Conservation (phyloP, 2,329 filamentous ascomycete species). For the Xenosphaeropsis pyriputrescens region DNA sequence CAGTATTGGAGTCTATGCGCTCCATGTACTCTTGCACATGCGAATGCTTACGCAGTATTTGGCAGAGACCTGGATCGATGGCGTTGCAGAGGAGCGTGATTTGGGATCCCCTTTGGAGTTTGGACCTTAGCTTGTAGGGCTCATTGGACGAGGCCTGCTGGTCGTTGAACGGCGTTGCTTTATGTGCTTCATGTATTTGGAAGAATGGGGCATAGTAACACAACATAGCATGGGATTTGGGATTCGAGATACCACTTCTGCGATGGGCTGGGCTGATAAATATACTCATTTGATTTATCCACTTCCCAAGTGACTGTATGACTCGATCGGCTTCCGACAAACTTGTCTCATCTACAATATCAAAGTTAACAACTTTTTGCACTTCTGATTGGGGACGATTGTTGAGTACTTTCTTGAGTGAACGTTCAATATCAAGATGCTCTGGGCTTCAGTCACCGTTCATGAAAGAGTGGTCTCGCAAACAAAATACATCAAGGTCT, state of each 20-base stretch:
- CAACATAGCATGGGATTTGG: background rate
- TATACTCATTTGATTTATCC: background rate
- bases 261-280: background rate
- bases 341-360: too few species aligned
- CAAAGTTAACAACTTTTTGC: too few species aligned
- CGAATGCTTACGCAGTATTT: conserved; percentile 20
- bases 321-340: background rate
- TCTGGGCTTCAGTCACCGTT: background rate
- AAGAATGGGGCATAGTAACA: conserved; percentile 9
- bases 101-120: conserved; percentile 47
- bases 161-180: too few species aligned
- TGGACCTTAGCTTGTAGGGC: conserved; percentile 41
- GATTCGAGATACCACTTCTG: background rate
- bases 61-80: conserved; percentile 5
- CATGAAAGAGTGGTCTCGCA: too few species aligned
- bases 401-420: too few species aligned
- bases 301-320: background rate
- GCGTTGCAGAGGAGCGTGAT: conserved; percentile 33
- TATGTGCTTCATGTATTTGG: background rate
- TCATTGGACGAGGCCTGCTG: conserved; percentile 3
- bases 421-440: too few species aligned
- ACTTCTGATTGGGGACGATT: too few species aligned
- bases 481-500: background rate
- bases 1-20: too few species aligned
- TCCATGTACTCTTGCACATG: conserved; percentile 18